phyloP scores from a whole-genome alignment of 805 yeast genomes.

The Spathaspora hagerdaliae region DNA sequence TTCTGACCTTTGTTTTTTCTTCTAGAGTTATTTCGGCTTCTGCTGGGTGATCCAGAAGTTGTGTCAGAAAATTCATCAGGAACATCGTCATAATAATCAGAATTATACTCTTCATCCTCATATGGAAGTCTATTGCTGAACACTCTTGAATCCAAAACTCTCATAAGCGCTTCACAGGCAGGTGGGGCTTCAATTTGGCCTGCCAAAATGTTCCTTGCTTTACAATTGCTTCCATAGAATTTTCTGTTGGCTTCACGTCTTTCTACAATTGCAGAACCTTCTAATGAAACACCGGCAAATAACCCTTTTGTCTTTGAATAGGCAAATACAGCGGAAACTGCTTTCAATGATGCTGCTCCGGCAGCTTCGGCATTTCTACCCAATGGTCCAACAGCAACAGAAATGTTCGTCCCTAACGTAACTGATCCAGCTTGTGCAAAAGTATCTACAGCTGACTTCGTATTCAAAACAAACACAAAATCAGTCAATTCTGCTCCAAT shows the following conservation, averaged over 20 bases:
- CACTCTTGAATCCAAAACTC: conserved; percentile 81
- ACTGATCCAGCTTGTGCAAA: conserved; percentile 93
- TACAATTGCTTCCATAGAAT: conserved; percentile 84
- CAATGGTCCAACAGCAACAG: conserved; percentile 95
- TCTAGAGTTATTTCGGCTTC: conserved; percentile 11
- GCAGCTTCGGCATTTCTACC: conserved; percentile 98
- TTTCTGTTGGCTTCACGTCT: conserved; percentile 96
- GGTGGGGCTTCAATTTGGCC: conserved; percentile 95
- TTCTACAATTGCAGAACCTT: conserved; percentile 94
- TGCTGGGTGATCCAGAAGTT: conserved; percentile 33
- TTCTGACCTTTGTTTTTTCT: conserved; percentile 20
- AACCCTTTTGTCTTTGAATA: conserved; percentile 95
- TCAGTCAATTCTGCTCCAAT: conserved; percentile 95
- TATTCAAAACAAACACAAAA: conserved; percentile 88
- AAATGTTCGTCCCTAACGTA: conserved; percentile 91
- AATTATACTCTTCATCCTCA: conserved; percentile 51
- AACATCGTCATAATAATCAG: conserved; percentile 71
- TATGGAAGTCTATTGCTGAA: conserved; percentile 56
- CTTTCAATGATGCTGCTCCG: conserved; percentile 83
- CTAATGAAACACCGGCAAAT: conserved; percentile 95
- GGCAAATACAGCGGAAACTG: conserved; percentile 87
- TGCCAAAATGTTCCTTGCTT: conserved; percentile 77
- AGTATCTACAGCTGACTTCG: conserved; percentile 83
- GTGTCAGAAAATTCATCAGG: conserved; percentile 66
- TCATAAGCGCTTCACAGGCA: conserved; percentile 79